Conservation (phyloP, 768 basidiomycete genomes). For the Leccinellum rugosiceps region DNA sequence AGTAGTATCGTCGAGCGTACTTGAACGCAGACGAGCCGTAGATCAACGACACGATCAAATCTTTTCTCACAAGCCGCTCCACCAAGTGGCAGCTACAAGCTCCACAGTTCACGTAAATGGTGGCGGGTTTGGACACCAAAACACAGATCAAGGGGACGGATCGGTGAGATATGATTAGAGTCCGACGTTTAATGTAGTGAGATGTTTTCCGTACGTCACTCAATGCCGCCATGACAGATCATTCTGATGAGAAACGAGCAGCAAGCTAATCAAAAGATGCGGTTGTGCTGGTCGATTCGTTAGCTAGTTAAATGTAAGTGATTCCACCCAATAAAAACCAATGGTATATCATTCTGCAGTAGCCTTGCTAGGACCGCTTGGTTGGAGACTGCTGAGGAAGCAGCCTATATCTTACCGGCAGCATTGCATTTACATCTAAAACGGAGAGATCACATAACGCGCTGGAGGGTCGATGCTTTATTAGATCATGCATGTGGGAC, state of each 20-base stretch:
- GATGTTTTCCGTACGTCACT: not conserved
- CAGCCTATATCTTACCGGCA: not conserved
- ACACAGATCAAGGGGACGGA: slow-evolving; percentile 5
- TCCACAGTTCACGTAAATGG: not conserved
- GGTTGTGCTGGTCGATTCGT: not conserved
- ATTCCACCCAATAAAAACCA: slow-evolving; percentile 6
- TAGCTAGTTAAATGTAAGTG: slow-evolving; percentile 6
- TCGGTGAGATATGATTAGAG: not conserved
- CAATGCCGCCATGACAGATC: not conserved
- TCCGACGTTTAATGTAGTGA: not conserved
- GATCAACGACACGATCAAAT: not conserved
- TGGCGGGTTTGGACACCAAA: not conserved
- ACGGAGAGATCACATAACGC: slow-evolving; percentile 2
- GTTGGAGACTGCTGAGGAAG: not conserved
- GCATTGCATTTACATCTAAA: slow-evolving; percentile 8
- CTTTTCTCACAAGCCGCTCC: not conserved
- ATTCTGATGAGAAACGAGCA: not conserved
- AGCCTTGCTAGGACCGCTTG: not conserved
- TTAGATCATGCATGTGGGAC: slow-evolving; percentile 6
- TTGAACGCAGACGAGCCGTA: not conserved
- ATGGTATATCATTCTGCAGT: not conserved
- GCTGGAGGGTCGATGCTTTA: slow-evolving; percentile 1
- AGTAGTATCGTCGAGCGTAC: not conserved
- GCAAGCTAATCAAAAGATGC: not conserved
- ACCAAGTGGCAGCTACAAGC: not conserved